Base-by-base conservation (phyloP, 371 early-diverging fungal species). In the Mortierella sp. region DNA sequence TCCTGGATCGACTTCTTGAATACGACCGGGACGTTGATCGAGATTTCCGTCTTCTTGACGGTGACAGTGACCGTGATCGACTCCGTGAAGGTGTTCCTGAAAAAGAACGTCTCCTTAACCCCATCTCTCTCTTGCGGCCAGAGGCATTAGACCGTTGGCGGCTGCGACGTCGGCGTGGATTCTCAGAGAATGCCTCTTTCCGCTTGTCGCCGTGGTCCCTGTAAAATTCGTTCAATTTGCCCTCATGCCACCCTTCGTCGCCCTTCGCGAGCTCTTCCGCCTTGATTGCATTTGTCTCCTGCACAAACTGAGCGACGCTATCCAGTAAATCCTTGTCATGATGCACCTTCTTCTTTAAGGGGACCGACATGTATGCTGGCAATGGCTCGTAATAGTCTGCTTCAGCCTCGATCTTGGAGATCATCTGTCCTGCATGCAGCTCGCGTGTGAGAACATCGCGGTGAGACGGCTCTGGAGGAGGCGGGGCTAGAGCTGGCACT, bases 161-260 rank as follows among this genome's bases (percentile, higher is more conserved):
- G 60, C 83, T 77, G 35, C 72, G 75, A 46, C 48, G 38, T 11
- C 56, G 56, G 14, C 41, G 38, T 44, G 75, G 75, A 58, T 84
- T 72, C 56, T 80, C 68, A 38, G 77, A 80, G 38, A 74, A 77
- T 12, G 77, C 75, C 16, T 35, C 72, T 44, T 75, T 75, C 44
- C 75, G 78, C 60, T 41, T 87, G 58, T 49, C 79, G 24, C 54
- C 51, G 3, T 79, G 65, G 16, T 84, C 78, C 65, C 80, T 87
- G 76, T 89, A 89, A 63, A 85, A 89, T 2, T 75, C 74, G 75
- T 93, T 90, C 58, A 93, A 70, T 73, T 88, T 89, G 11, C 91
- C 91, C 4, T 87, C 87, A 58, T 93, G 91, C 94, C 94, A 93
- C 18, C 94, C 94, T 65, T 93, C 91, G 27, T 89, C 78, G 80